phyloP scores from a whole-genome alignment of 805 yeast species.

The Candida sphagnicola region DNA sequence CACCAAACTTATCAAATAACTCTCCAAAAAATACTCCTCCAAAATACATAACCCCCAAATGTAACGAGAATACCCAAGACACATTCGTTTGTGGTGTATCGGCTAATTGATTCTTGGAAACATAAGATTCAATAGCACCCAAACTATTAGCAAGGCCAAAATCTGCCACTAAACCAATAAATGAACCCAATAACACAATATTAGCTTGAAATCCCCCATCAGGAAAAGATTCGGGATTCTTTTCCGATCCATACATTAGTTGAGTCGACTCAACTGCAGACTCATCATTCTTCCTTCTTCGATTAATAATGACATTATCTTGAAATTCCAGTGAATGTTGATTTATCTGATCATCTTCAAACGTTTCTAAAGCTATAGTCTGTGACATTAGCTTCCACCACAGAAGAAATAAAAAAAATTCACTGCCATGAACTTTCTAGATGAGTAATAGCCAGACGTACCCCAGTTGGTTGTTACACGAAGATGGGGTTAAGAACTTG shows the following conservation, averaged over 20 bases:
- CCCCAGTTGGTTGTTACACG: constrained; percentile 1
- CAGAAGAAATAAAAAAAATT: constrained; percentile 1
- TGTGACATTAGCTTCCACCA: constrained; percentile 3
- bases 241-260: constrained; percentile 17
- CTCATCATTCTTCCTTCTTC: neutral
- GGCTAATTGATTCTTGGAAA: constrained; percentile 17
- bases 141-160: constrained; percentile 26
- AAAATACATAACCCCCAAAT: constrained; percentile 27
- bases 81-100: constrained; percentile 16
- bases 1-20: constrained; percentile 23
- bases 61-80: constrained; percentile 29
- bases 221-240: constrained; percentile 20
- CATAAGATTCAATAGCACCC: constrained; percentile 27
- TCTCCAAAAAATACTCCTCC: constrained; percentile 28
- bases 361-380: neutral
- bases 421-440: neutral
- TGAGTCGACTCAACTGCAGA: constrained; percentile 4
- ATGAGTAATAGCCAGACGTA: constrained; percentile 2
- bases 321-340: neutral
- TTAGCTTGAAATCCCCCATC: constrained; percentile 28
- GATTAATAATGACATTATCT: neutral
- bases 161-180: constrained; percentile 23
- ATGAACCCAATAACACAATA: constrained; percentile 21
- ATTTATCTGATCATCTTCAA: neutral
- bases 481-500: neutral